Evolutionary conservation across 352 stramenopile genomes (phyloP).

Genomic region (Phytophthora sp.): DNA sequence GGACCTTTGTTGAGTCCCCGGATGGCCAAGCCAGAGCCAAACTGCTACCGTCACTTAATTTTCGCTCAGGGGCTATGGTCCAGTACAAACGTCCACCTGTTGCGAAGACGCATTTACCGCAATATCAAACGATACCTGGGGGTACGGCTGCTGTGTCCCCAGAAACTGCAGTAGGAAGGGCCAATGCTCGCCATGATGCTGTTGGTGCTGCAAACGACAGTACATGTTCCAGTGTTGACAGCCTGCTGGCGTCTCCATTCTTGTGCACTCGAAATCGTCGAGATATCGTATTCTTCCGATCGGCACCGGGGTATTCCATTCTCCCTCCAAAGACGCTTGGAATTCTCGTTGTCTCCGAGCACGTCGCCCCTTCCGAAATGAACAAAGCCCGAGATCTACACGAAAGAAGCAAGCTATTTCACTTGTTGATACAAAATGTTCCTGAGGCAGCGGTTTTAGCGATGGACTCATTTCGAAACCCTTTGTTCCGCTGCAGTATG

Average conservation of each 20-base stretch:
- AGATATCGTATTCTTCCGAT: constrained; percentile 76
- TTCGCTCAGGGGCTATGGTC: constrained; percentile 39
- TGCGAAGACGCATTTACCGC: constrained; percentile 16
- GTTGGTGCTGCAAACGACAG: constrained; percentile 22
- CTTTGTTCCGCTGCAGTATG: constrained; percentile 75
- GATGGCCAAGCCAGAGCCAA: constrained; percentile 54
- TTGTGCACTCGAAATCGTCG: constrained; percentile 61
- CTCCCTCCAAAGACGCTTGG: constrained; percentile 65
- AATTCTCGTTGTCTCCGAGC: constrained; percentile 66
- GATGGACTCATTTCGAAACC: constrained; percentile 76
- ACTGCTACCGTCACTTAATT: constrained; percentile 63
- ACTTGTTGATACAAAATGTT: constrained; percentile 77
- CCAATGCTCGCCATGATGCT: constrained; percentile 20
- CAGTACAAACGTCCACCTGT: constrained; percentile 18
- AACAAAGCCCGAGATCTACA: constrained; percentile 57
- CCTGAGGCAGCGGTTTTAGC: constrained; percentile 60
- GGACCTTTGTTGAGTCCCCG: constrained; percentile 69
- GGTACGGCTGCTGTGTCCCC: constrained; percentile 23
- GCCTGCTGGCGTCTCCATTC: constrained; percentile 50
- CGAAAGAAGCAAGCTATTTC: constrained; percentile 70
- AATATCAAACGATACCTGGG: constrained; percentile 20
- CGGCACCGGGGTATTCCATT: constrained; percentile 60
- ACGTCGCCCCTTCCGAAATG: constrained; percentile 58
- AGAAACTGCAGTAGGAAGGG: constrained; percentile 7
- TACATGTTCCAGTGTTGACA: constrained; percentile 52